These are phyloP conservation scores for Myrmaecium sp. DNA, from an alignment of 2,329 filamentous ascomycete species.

Conservation along the genomic window DNA sequence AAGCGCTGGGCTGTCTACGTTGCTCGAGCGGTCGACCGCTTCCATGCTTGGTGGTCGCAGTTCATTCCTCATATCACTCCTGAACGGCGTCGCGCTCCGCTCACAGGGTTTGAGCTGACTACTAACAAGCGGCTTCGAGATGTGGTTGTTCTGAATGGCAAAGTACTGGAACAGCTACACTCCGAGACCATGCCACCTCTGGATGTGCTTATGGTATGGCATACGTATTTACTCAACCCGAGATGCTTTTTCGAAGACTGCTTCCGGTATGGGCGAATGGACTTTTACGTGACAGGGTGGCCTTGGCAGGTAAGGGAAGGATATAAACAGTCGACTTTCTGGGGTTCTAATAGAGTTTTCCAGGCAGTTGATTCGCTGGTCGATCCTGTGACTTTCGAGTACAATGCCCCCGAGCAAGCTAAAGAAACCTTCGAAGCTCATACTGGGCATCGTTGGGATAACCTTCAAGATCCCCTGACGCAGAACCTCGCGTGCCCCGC, in stretches of 20 bases:
- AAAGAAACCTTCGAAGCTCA: slow-evolving; percentile 29
- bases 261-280: slow-evolving; percentile 38
- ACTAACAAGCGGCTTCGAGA: not conserved
- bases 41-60: slow-evolving; percentile 45
- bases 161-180: no score
- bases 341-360: no score
- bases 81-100: not conserved
- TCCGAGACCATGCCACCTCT: slow-evolving; percentile 9
- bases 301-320: slow-evolving; percentile 51
- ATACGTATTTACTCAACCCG: slow-evolving; percentile 64
- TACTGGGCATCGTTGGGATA: slow-evolving; percentile 43
- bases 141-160: not conserved
- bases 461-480: slow-evolving; percentile 30
- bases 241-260: slow-evolving; percentile 59
- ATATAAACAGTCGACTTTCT: no score
- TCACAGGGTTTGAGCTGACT: not conserved
- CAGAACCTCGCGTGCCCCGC: slow-evolving; percentile 39
- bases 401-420: slow-evolving; percentile 29
- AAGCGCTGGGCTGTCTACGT: slow-evolving; percentile 61
- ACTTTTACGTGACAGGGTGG: slow-evolving; percentile 44
- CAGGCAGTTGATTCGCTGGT: slow-evolving; percentile 44
- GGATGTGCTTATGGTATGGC: slow-evolving; percentile 68
- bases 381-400: slow-evolving; percentile 39
- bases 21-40: slow-evolving; percentile 50
- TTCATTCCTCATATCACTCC: slow-evolving; percentile 1